Base-by-base conservation (phyloP, 257 asterid species). In the Forsythia suspensa region DNA sequence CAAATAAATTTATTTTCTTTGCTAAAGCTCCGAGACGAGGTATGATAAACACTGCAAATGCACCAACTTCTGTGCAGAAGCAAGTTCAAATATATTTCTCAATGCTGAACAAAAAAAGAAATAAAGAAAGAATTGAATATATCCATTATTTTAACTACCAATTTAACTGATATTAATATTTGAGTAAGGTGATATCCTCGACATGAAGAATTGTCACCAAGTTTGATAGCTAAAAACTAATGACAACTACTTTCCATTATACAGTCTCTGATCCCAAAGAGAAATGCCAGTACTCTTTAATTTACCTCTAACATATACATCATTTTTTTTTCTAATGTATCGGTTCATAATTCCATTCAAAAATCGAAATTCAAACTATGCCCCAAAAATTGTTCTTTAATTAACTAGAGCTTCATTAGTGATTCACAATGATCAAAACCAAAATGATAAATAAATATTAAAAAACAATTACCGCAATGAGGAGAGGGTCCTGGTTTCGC, bases 401-500 rank as follows among this genome's bases (percentile, higher is more conserved):
- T 16, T 61, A 20, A 51, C 71, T 78, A 3, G 7, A 42, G 76
- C 37, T 63, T 79, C 74, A 72, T 71, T 34, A 46, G 21, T 3
- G 20, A 52, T 40, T 48, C 65, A 61, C 29, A 41, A 16, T n/a
- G 8, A 51, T 70, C 66, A 70, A 75, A 37, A 41, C 46, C 18
- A 67, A 51, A 37, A 69, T 16, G 21, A 71, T 5, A 44, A 57
- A 74, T 4, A 77, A 72, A 46, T 79, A 42, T 52, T 63, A 65
- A 80, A 9, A 13, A 52, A 41, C 37, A 63, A 72, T 71, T 83
- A 93, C 99, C 99, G 34, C 83, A 86, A 66, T 85, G 79, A 79
- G 90, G 86, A 36, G 97, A 88, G 3, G 92, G 96, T 71, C 81
- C 82, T 5, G 86, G 88, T 69, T 87, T 85, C 6, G 91, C 91